Conservation (phyloP, 305 asterid genomes). For the Salvia sclarea region DNA sequence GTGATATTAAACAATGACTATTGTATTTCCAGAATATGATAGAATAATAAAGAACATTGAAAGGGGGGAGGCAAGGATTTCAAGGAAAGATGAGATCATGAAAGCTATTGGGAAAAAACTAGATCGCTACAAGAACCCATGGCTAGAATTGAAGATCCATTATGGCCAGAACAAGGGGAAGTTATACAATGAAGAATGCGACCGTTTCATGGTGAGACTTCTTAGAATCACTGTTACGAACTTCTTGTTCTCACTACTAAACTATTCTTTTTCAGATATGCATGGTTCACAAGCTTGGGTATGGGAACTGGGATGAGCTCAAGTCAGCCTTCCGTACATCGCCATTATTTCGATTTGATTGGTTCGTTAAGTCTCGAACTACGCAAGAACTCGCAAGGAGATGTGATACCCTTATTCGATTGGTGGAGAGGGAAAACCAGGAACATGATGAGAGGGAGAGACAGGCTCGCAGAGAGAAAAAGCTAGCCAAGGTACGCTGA, state of each 20-base stretch:
- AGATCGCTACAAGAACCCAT: conserved; percentile 96
- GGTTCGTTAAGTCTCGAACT: conserved; percentile 99
- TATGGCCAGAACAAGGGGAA: conserved; percentile 99
- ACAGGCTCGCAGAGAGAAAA: conserved; percentile 95
- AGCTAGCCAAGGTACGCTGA: conserved; percentile 67
- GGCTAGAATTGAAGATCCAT: conserved; percentile 86
- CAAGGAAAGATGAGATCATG: conserved; percentile 92
- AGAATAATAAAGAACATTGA: conserved; percentile 85
- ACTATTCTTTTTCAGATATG: conserved; percentile 58
- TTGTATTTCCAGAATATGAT: conserved; percentile 69
- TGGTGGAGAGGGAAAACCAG: conserved; percentile 96
- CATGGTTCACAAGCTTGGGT: conserved; percentile 97
- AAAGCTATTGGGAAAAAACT: conserved; percentile 84
- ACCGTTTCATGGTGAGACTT: conserved; percentile 80
- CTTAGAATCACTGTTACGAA: neutral
- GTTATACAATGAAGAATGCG: conserved; percentile 95
- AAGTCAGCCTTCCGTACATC: conserved; percentile 96
- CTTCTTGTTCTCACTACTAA: neutral
- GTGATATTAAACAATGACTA: conserved; percentile 13
- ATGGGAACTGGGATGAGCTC: conserved; percentile 99
- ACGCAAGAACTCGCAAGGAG: conserved; percentile 99
- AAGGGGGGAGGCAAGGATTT: conserved; percentile 93
- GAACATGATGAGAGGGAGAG: conserved; percentile 95
- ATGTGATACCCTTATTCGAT: conserved; percentile 87
- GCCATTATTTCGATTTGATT: conserved; percentile 89